phyloP scores from a whole-genome alignment of 768 basidiomycete species.

The Lactarius tabidus region DNA sequence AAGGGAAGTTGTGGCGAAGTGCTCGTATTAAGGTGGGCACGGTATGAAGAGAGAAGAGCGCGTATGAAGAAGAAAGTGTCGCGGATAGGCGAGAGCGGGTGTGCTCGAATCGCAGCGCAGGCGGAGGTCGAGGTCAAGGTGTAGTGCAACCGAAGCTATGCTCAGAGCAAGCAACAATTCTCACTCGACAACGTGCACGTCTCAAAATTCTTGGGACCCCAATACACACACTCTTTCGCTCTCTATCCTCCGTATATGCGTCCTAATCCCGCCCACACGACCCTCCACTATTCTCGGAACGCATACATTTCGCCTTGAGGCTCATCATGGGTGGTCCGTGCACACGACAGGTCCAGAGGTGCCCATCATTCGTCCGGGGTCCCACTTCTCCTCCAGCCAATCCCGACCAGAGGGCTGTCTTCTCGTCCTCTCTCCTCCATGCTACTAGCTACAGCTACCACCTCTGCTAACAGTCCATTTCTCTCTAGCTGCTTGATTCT shows the following conservation, averaged over 20 bases:
- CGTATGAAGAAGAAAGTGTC: conserved; percentile 21
- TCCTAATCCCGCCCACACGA: background rate
- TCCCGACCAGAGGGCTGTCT: background rate
- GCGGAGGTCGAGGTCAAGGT: conserved; percentile 7
- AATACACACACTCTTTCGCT: background rate
- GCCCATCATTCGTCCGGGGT: conserved; percentile 11
- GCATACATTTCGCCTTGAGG: background rate
- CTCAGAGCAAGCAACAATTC: background rate
- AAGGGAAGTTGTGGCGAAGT: conserved; percentile 14
- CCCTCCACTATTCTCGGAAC: background rate
- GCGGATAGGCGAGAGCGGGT: conserved; percentile 19
- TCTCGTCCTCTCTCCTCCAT: too few species aligned
- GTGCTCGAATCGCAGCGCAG: conserved; percentile 19
- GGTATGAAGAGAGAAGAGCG: conserved; percentile 13
- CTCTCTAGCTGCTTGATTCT: background rate
- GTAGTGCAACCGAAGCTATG: background rate
- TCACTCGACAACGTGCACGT: background rate
- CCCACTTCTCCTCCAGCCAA: conserved; percentile 6
- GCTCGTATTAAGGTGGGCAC: conserved; percentile 18
- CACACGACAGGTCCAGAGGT: conserved; percentile 1
- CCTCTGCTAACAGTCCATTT: background rate
- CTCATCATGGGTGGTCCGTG: conserved; percentile 14
- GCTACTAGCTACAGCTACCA: too few species aligned
- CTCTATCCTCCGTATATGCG: background rate
- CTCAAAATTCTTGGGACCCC: conserved; percentile 8